Evolutionary conservation across 73 alveolate genomes (phyloP).

Genomic region (Stentor coeruleus): DNA sequence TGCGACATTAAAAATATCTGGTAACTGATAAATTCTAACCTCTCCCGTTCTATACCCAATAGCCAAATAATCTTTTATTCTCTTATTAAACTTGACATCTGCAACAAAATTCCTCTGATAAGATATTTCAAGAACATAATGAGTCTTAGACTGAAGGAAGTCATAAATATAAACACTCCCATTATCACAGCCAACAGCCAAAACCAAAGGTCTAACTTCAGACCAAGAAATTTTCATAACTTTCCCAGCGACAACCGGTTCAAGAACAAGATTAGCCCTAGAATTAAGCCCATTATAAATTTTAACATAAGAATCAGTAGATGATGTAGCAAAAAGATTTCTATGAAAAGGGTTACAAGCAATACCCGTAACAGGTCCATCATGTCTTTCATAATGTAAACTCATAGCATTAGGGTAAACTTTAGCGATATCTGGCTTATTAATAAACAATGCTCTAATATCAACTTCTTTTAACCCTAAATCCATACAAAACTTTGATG

Average conservation of each 20-base stretch:
- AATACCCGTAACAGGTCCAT: slow-evolving; percentile 42
- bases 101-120: slow-evolving; percentile 25
- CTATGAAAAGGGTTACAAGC: slow-evolving; percentile 52
- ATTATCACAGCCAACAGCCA: slow-evolving; percentile 48
- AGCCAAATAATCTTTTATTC: slow-evolving; percentile 53
- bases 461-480: slow-evolving; percentile 52
- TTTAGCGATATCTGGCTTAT: slow-evolving; percentile 51
- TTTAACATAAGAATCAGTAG: slow-evolving; percentile 44
- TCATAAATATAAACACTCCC: slow-evolving; percentile 60
- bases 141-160: slow-evolving; percentile 35
- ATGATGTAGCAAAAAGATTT: slow-evolving; percentile 40
- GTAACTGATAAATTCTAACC: slow-evolving; percentile 37
- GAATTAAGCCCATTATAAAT: slow-evolving; percentile 32
- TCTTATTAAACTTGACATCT: slow-evolving; percentile 40
- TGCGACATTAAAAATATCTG: not conserved
- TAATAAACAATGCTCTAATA: slow-evolving; percentile 41
- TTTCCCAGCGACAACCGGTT: slow-evolving; percentile 48
- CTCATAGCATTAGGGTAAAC: slow-evolving; percentile 48
- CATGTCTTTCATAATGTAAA: slow-evolving; percentile 49
- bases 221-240: slow-evolving; percentile 43
- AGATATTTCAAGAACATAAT: slow-evolving; percentile 32
- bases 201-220: slow-evolving; percentile 53
- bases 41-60: slow-evolving; percentile 49
- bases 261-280: slow-evolving; percentile 39
- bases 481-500: slow-evolving; percentile 49